Conservation (phyloP, 306 rosid genomes). For the Canavalia gladiata region DNA sequence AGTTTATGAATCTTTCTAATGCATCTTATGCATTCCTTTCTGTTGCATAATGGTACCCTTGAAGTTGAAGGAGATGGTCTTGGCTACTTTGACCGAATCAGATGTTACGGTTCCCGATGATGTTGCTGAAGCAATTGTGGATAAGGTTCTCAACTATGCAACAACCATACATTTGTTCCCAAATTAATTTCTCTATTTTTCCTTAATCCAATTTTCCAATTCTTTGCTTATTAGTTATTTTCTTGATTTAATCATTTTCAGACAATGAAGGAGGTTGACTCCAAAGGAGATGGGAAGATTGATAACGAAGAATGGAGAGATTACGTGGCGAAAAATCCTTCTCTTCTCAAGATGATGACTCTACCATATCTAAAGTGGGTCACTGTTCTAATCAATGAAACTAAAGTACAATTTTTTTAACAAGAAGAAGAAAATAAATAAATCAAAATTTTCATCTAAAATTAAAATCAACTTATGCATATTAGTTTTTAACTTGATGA, state of each 20-base stretch:
- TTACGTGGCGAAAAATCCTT: conserved; percentile 63
- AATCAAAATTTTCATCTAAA: no score
- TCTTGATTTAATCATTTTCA: conserved; percentile 38
- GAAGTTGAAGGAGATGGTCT: conserved; percentile 86
- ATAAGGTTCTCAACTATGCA: conserved; percentile 60
- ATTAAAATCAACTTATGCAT: no score
- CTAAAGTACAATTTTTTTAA: no score
- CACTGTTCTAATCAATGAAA: conserved; percentile 12
- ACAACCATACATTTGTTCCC: neutral
- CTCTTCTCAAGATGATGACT: conserved; percentile 76
- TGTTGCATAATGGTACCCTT: conserved; percentile 23
- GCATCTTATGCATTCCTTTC: conserved; percentile 28
- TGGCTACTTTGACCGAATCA: conserved; percentile 72
- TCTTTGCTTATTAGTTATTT: neutral
- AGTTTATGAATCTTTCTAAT: conserved; percentile 10
- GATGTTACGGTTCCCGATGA: conserved; percentile 64
- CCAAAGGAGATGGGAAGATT: conserved; percentile 78
- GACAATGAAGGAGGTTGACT: conserved; percentile 73
- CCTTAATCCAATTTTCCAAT: neutral
- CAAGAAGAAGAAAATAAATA: no score
- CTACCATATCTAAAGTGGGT: conserved; percentile 77
- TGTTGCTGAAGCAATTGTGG: conserved; percentile 63
- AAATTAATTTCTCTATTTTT: conserved; percentile 10
- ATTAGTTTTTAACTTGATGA: no score
- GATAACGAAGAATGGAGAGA: conserved; percentile 77